These are phyloP conservation scores for Athelia sp. DNA, from an alignment of 1,284 basidiomycete species.

Conservation along the genomic window DNA sequence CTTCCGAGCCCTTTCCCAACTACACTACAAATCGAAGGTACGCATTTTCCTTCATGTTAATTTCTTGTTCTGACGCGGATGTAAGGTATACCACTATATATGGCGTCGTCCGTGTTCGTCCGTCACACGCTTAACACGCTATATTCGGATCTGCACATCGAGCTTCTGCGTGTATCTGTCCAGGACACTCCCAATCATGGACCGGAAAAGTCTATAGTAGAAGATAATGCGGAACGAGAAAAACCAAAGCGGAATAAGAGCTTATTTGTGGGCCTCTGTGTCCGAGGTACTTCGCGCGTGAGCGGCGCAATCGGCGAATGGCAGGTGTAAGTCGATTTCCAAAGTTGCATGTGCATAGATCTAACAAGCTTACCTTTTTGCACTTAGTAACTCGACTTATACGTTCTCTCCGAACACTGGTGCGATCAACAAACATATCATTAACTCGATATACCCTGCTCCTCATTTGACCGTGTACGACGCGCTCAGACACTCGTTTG, in stretches of 20 bases:
- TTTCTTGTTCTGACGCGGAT: background rate
- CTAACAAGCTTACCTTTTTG: conserved; percentile 1
- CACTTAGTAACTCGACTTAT: conserved; percentile 64
- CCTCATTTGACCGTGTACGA: conserved; percentile 69
- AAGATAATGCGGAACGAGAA: conserved; percentile 8
- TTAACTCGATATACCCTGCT: conserved; percentile 70
- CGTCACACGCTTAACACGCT: conserved; percentile 70
- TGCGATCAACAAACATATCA: conserved; percentile 53
- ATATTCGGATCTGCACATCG: conserved; percentile 59
- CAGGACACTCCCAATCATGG: conserved; percentile 20
- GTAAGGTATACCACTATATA: conserved; percentile 65
- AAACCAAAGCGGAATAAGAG: conserved; percentile 43
- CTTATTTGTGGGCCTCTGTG: conserved; percentile 47
- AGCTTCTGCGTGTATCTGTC: conserved; percentile 44
- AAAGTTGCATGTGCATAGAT: conserved; percentile 4
- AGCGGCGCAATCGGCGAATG: conserved; percentile 56
- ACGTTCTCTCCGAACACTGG: conserved; percentile 62
- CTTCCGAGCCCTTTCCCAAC: conserved; percentile 67
- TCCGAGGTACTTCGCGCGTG: conserved; percentile 54
- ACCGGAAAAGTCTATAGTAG: conserved; percentile 8
- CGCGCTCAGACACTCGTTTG: conserved; percentile 45
- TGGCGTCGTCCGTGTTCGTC: conserved; percentile 63
- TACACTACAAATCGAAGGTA: conserved; percentile 66
- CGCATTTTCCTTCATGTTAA: background rate
- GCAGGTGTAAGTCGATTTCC: conserved; percentile 57